Evolutionary conservation across 768 basidiomycete genomes (phyloP).

Genomic region (Amanita fuliginea): DNA sequence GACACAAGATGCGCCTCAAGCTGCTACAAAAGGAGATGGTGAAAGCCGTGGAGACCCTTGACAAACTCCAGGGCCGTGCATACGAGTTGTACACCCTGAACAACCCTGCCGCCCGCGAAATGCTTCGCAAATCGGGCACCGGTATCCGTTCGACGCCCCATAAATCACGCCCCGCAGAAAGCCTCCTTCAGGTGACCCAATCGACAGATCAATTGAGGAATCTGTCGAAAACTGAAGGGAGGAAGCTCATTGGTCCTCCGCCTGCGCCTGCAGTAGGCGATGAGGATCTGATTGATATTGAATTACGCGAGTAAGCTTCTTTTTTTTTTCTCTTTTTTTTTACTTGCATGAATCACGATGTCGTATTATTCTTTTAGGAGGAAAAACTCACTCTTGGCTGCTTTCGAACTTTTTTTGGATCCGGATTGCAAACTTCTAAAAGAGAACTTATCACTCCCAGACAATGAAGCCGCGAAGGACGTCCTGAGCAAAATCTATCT

Average conservation of each 20-base stretch:
- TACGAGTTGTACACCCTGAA: conserved; percentile 8
- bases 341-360: neutral
- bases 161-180: neutral
- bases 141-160: neutral
- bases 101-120: neutral
- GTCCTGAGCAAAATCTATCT: neutral
- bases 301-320: neutral
- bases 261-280: neutral
- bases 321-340: no score
- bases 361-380: neutral
- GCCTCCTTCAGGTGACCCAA: neutral
- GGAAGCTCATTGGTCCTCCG: neutral
- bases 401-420: neutral
- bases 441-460: neutral
- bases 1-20: conserved; percentile 19
- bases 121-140: neutral
- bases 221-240: neutral
- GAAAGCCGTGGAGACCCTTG: conserved; percentile 11
- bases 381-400: neutral
- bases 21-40: conserved; percentile 18
- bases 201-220: neutral
- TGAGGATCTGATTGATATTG: neutral
- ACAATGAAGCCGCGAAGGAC: neutral
- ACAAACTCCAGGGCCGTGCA: conserved; percentile 12
- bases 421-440: neutral